Evolutionary conservation across 73 alveolate genomes (phyloP), one percentile per base, ranked within the genome.

Genomic region (Tetrahymena borealis): DNA sequence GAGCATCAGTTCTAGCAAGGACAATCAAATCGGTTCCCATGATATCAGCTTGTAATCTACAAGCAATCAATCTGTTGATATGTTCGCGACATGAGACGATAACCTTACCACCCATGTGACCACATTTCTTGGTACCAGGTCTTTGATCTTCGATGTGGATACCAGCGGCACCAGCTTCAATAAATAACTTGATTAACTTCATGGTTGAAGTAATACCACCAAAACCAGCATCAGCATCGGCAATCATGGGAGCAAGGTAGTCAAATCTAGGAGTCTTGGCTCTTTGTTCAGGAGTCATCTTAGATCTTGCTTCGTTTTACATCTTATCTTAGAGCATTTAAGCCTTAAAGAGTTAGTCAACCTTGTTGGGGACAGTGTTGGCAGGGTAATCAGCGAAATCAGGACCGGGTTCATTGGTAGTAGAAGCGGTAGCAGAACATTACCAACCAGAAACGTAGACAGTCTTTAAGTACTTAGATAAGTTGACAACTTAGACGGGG

Each of bases 211-310:
- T 97, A 90, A 97, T 94, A 78, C 99, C 99, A 31, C 99, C 99
- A 90, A 96, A 97, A 3, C 99, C 99, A 24, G 99, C 98, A 95
- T 98, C 99, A 31, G 99, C 99, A 79, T 98, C 99, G 33, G 99
- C 98, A 38, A 98, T 98, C 92, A 96, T 94, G 38, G 99, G 99
- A 41, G 92, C 95, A 85, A 98, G 91, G 94, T 97, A 97, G 94
- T 98, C 99, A 39, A 90, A 79, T 40, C 85, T 93, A n/a, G 92
- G 91, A 35, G 91, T 96, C 78, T 77, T 38, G 11, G 90, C 78
- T 78, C 96, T 78, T 93, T 96, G 91, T 90, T 94, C 96, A 33
- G 90, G 91, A 33, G 97, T 92, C 96, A 96, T 92, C 24, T 94
- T 31, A 33, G 94, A 31, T 90, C 99, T 91, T 91, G 94, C 97